Base-by-base conservation (phyloP, 2,329 filamentous ascomycete genomes). In the Xylariomycetidae sp. region DNA sequence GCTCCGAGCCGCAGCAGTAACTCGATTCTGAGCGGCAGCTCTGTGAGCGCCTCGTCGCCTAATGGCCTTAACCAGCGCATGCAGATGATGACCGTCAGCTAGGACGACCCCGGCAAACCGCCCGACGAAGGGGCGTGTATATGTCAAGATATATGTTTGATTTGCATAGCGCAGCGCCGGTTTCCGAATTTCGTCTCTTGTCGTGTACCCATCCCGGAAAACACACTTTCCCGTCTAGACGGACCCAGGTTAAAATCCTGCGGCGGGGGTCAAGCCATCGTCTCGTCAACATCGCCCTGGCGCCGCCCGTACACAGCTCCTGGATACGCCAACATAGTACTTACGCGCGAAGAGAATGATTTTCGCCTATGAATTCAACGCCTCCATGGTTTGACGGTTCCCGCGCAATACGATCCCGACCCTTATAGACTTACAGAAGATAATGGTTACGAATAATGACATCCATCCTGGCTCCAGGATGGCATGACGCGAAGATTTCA, bases 21-120 rank as follows among this genome's bases (percentile, higher is more conserved):
- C 41, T 70, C 74, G 2, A 59, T 70, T 2, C 57, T 72, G 32
- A 67, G 67, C 38, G 58, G 58, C 33, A 57, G 63, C 12, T 71
- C 76, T 10, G 61, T 73, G 14, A 68, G 74, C 26, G 64, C 68
- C 22, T 73, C 74, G 2, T 65, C 73, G 4, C 64, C 70, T 4
- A 66, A 65, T 29, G 62, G 61, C 32, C 56, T 78, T 24, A 62
- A 61, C 34, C 67, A 66, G 45, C 67, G 74, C 36, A 68, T 80
- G 64, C 74, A 78, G 52, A 68, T 80, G 65, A 80, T 81, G 76
- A 79, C 73, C 25, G 76, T 80, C 40, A 70, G 62, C 48, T 78
- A 58, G 65, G 31, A 23, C 13, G 25, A 9, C 8, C 8, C 10
- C 10, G 9, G 15, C 6, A 13, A 13, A 14, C 9, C 25, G 8